These are phyloP conservation scores for Leptographium wingfieldii DNA, from an alignment of 2,329 filamentous ascomycete species.

Conservation along the genomic window DNA sequence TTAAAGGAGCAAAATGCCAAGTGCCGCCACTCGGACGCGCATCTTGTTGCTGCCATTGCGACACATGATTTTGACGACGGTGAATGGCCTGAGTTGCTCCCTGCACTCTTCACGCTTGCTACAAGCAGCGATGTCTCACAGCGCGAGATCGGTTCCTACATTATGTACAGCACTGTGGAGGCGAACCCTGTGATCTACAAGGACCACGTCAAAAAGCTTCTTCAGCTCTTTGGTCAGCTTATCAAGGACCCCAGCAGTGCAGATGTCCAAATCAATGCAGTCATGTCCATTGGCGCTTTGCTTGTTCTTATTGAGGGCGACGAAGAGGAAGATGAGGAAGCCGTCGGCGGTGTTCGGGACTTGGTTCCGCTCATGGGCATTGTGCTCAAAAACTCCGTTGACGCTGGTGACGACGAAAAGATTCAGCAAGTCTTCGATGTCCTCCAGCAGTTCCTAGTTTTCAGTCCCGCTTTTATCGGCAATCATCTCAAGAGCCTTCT, in stretches of 20 bases:
- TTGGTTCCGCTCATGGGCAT: slow-evolving; percentile 80
- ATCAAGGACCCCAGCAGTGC: slow-evolving; percentile 84
- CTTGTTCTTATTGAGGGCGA: slow-evolving; percentile 81
- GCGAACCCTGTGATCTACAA: slow-evolving; percentile 73
- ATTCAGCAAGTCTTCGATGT: slow-evolving; percentile 88
- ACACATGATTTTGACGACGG: slow-evolving; percentile 76
- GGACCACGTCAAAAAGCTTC: slow-evolving; percentile 67
- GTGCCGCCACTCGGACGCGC: slow-evolving; percentile 74
- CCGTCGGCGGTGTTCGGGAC: slow-evolving; percentile 62
- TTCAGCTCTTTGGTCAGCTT: slow-evolving; percentile 72
- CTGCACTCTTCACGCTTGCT: slow-evolving; percentile 66
- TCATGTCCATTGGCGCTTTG: slow-evolving; percentile 78
- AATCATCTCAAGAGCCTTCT: slow-evolving; percentile 82
- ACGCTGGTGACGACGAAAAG: slow-evolving; percentile 71
- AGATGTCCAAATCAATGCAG: slow-evolving; percentile 88
- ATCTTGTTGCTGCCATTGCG: slow-evolving; percentile 78
- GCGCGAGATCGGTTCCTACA: slow-evolving; percentile 83
- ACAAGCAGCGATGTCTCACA: slow-evolving; percentile 63
- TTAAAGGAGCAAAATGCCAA: slow-evolving; percentile 66
- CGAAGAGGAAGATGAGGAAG: slow-evolving; percentile 68
- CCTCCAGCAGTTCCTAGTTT: slow-evolving; percentile 88
- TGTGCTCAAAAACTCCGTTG: slow-evolving; percentile 74
- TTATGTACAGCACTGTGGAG: slow-evolving; percentile 85
- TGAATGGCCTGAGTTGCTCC: slow-evolving; percentile 72
- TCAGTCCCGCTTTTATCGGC: slow-evolving; percentile 72